These are phyloP conservation scores for Berkeleyomyces rouxiae DNA, from an alignment of 2,329 filamentous ascomycete genomes.

Conservation along the genomic window DNA sequence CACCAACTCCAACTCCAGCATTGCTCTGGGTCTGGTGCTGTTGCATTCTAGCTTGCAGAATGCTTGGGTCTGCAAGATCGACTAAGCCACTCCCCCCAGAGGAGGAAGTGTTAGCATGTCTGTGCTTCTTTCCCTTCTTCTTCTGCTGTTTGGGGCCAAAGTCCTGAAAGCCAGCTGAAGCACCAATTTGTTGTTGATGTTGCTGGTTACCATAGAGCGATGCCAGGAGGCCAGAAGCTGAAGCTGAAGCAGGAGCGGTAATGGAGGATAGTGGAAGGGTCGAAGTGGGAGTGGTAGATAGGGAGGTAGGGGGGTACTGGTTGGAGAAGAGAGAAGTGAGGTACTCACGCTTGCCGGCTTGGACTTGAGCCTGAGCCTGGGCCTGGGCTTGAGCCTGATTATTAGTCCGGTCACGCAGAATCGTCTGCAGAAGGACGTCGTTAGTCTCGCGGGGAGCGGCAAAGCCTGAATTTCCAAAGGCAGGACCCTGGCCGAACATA, in stretches of 20 bases:
- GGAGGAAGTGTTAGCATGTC: constrained; percentile 99
- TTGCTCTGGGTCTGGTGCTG: constrained; percentile 61
- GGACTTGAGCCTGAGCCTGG: constrained; percentile 30
- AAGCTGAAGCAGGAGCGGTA: constrained; percentile 66
- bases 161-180: constrained; percentile 68
- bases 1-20: constrained; percentile 37
- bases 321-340: constrained; percentile 84
- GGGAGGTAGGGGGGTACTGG: constrained; percentile 63
- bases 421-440: constrained; percentile 60
- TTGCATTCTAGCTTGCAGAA: constrained; percentile 93
- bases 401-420: constrained; percentile 52
- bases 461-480: constrained; percentile 61
- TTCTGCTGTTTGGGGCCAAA: constrained; percentile 94
- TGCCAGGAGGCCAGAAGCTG: constrained; percentile 78
- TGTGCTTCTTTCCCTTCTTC: constrained; percentile 99
- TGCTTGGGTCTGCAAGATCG: constrained; percentile 99
- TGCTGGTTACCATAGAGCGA: constrained; percentile 75
- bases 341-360: constrained; percentile 84
- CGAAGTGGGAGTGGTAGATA: constrained; percentile 84
- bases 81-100: constrained; percentile 97
- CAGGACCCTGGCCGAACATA: constrained; percentile 82
- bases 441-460: constrained; percentile 53
- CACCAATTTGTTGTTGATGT: constrained; percentile 10
- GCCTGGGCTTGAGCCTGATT: constrained; percentile 45
- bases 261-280: constrained; percentile 72